Evolutionary conservation across 306 rosid species (phyloP).

Genomic region (Aeschynomene evenia): DNA sequence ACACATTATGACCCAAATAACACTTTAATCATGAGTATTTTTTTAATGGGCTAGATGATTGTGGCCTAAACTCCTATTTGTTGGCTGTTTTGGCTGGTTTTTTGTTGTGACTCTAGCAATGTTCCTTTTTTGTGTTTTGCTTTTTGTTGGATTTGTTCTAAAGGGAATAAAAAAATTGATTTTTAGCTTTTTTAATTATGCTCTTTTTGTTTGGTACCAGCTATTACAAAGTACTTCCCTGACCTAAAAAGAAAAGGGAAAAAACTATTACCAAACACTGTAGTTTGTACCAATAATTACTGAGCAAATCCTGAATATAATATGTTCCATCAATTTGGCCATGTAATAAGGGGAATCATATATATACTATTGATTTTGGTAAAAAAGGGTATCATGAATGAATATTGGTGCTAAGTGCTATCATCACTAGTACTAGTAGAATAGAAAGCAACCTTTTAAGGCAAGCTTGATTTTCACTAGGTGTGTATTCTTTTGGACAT

Average conservation of each 20-base stretch:
- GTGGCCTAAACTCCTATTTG: no score
- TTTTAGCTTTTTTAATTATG: neutral
- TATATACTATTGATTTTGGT: conserved; percentile 2
- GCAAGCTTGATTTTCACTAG: conserved; percentile 36
- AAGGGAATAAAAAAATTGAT: neutral
- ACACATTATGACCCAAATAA: no score
- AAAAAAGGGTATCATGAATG: conserved; percentile 27
- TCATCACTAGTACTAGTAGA: conserved; percentile 12
- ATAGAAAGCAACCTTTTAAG: conserved; percentile 27
- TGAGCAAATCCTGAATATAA: neutral
- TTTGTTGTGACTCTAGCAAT: no score
- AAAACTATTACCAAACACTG: neutral
- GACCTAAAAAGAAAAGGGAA: neutral
- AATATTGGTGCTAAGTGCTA: conserved; percentile 5
- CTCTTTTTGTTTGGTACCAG: neutral
- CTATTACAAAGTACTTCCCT: neutral
- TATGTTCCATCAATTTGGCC: neutral
- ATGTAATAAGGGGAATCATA: conserved; percentile 24
- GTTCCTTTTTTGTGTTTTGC: no score
- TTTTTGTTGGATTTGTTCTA: no score
- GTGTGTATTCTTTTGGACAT: conserved; percentile 7
- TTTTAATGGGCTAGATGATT: no score
- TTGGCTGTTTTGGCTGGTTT: no score
- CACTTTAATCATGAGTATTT: no score
- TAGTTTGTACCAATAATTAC: neutral